These are phyloP conservation scores for Penicillium thymicola DNA, from an alignment of 2,329 filamentous ascomycete genomes.

Conservation along the genomic window DNA sequence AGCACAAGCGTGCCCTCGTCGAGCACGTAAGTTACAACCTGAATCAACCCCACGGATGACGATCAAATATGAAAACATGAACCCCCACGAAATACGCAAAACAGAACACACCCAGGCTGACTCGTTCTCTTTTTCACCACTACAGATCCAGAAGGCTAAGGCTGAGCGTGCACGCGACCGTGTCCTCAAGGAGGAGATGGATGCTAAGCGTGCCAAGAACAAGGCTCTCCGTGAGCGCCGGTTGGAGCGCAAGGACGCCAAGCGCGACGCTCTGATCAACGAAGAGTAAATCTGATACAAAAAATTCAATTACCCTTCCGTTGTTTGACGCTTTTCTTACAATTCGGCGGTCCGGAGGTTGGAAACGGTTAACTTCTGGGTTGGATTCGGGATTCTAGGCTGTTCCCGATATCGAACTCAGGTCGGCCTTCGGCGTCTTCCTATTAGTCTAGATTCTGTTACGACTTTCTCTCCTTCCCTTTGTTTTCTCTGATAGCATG, in stretches of 20 bases:
- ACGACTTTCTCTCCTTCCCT: constrained; percentile 13
- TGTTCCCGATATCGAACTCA: constrained; percentile 27
- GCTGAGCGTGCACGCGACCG: constrained; percentile 97
- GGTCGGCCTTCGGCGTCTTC: constrained; percentile 29
- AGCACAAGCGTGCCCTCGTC: constrained; percentile 99
- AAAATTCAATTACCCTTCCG: constrained; percentile 24
- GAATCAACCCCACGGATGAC: constrained; percentile 3
- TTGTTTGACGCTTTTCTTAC: constrained; percentile 31
- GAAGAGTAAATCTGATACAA: constrained; percentile 50
- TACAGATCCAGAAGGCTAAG: constrained; percentile 99
- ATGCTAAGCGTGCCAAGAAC: constrained; percentile 99
- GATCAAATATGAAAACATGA: neutral
- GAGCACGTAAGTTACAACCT: constrained; percentile 78
- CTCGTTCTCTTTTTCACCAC: constrained; percentile 24
- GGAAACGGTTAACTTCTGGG: constrained; percentile 30
- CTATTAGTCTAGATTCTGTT: constrained; percentile 22
- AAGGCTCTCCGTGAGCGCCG: constrained; percentile 99
- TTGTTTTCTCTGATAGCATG: constrained; percentile 14
- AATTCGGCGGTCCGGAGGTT: constrained; percentile 38
- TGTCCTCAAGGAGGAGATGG: constrained; percentile 98
- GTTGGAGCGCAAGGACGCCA: constrained; percentile 83
- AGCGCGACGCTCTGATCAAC: constrained; percentile 81
- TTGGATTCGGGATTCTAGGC: constrained; percentile 29
- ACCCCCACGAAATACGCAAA: neutral
- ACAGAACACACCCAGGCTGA: constrained; percentile 14